Conservation (phyloP, 1,139 yeast species). For the Blastobotrys ciferrii region DNA sequence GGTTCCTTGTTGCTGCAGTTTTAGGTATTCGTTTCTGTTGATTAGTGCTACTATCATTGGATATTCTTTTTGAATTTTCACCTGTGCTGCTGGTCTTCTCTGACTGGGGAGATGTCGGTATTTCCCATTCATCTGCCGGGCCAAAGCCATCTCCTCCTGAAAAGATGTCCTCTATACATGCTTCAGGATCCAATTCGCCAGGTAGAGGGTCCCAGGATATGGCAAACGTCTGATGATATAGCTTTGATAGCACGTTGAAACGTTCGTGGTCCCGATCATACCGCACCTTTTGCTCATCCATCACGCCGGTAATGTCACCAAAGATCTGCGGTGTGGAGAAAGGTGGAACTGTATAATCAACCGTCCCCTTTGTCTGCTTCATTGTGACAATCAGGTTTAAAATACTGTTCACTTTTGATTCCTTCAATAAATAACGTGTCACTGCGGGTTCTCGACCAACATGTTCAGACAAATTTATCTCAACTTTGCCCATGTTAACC, state of each 20-base stretch:
- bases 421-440: slow-evolving; percentile 65
- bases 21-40: not conserved
- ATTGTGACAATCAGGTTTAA: slow-evolving; percentile 51
- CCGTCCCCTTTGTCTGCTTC: slow-evolving; percentile 46
- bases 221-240: slow-evolving; percentile 63
- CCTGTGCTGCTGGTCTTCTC: not conserved
- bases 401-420: slow-evolving; percentile 80
- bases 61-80: not conserved
- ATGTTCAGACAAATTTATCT: slow-evolving; percentile 71
- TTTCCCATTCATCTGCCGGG: not conserved
- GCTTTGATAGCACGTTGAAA: slow-evolving; percentile 21
- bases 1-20: not conserved
- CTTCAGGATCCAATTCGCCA: slow-evolving; percentile 69
- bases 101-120: not conserved
- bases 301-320: slow-evolving; percentile 37
- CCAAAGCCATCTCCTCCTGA: slow-evolving; percentile 65
- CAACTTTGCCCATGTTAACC: slow-evolving; percentile 61
- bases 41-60: not conserved
- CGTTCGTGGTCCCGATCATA: not conserved
- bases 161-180: slow-evolving; percentile 72
- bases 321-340: slow-evolving; percentile 34
- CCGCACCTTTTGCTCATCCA: slow-evolving; percentile 27
- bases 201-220: slow-evolving; percentile 79
- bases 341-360: slow-evolving; percentile 36
- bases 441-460: slow-evolving; percentile 54